These are phyloP conservation scores for Theileria annulata DNA, from an alignment of 169 alveolate species.

Conservation along the genomic window DNA sequence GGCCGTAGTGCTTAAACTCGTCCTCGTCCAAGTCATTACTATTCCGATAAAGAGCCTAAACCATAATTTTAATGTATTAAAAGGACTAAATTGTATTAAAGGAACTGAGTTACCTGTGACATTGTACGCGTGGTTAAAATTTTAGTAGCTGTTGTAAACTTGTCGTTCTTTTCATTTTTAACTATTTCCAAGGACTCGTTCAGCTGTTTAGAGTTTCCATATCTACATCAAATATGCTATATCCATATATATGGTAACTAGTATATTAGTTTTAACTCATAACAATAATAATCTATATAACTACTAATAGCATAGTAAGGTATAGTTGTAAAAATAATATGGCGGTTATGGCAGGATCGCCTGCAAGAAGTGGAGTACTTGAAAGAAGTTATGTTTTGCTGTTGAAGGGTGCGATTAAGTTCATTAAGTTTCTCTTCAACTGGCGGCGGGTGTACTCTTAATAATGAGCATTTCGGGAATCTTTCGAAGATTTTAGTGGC, in stretches of 20 bases:
- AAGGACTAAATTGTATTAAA: neutral
- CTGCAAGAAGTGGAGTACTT: constrained; percentile 3
- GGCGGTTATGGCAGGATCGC: neutral
- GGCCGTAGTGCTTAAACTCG: constrained; percentile 90
- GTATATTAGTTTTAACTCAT: constrained; percentile 28
- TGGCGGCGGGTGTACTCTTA: constrained; percentile 96
- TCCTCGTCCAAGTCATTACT: constrained; percentile 32
- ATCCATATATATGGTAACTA: neutral
- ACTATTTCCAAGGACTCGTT: constrained; percentile 87
- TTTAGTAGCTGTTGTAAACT: constrained; percentile 86
- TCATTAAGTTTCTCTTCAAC: constrained; percentile 88
- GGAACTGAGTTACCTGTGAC: constrained; percentile 90
- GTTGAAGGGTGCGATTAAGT: constrained; percentile 79
- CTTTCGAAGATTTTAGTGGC: constrained; percentile 87
- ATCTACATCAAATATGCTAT: constrained; percentile 42
- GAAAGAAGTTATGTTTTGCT: constrained; percentile 35
- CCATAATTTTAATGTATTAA: neutral
- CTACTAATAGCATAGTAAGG: too few relatives aligned
- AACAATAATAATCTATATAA: constrained; percentile 48
- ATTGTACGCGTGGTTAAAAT: constrained; percentile 92
- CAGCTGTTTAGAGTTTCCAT: constrained; percentile 85
- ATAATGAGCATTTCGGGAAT: constrained; percentile 90
- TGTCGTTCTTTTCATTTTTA: constrained; percentile 79
- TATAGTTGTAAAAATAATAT: too few relatives aligned
- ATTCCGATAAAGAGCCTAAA: constrained; percentile 51